These are phyloP conservation scores for Neocucurbitaria cava DNA, from an alignment of 2,329 filamentous ascomycete genomes.

Conservation along the genomic window DNA sequence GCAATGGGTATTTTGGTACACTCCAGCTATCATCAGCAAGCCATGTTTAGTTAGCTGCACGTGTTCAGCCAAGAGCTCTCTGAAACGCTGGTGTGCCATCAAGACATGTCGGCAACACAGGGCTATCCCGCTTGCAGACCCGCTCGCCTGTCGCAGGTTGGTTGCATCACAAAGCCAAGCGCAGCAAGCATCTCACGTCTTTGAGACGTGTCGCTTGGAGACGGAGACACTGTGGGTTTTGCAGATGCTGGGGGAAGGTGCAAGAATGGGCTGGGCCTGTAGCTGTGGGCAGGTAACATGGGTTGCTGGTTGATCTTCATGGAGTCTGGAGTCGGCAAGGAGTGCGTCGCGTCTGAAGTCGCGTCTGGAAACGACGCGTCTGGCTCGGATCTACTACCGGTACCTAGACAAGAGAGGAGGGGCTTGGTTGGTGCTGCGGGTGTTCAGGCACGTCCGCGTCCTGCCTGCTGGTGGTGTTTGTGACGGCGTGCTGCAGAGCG, in stretches of 20 bases:
- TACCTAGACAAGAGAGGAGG: not conserved
- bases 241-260: not conserved
- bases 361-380: not conserved
- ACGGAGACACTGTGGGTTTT: slow-evolving; percentile 21
- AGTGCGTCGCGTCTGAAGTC: slow-evolving; percentile 7
- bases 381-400: not conserved
- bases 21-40: not conserved
- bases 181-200: slow-evolving; percentile 10
- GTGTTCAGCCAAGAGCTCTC: slow-evolving; percentile 1
- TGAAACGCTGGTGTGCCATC: slow-evolving; percentile 21
- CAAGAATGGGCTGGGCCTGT: not conserved
- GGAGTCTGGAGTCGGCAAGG: not conserved
- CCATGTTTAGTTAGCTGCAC: not conserved
- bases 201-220: slow-evolving; percentile 21
- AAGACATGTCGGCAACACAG: slow-evolving; percentile 11
- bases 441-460: slow-evolving; percentile 5
- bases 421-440: slow-evolving; percentile 13
- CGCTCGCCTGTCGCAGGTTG: slow-evolving; percentile 19
- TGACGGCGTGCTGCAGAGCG: slow-evolving; percentile 3
- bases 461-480: slow-evolving; percentile 9
- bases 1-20: not conserved
- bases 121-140: slow-evolving; percentile 12
- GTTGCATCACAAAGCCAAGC: slow-evolving; percentile 15
- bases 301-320: too few species aligned
- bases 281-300: not conserved